Base-by-base conservation (phyloP, 176 grass and related monocot species). In the Puccinellia tenuiflora region DNA sequence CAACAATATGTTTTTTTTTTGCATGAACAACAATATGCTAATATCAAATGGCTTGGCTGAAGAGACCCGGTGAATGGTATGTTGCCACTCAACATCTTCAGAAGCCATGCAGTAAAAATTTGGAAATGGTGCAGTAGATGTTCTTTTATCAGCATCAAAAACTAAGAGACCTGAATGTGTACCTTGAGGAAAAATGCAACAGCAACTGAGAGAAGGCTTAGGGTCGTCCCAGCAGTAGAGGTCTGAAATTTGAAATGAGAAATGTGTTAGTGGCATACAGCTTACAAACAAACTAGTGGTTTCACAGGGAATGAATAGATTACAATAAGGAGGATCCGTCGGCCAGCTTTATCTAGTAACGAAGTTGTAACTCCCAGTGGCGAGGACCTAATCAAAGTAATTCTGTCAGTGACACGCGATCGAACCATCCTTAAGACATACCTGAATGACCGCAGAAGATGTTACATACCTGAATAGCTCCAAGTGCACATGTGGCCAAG, bases 301-400 rank as follows among this genome's bases (percentile, higher is more conserved):
- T 63, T 85, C 66, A 76, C 6, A 66, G 30, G n/a, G 74, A 37
- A 73, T 69, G 48, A 68, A 83, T 46, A 84, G 43, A 26, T 93
- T 89, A 98, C 95, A 86, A 94, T 97, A 80, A 98, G 96, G 67
- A 98, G 92, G 85, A 95, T 91, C 76, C 92, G 78, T 70, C 96
- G 86, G 2, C 96, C 96, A 84, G 96, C 96, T 98, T 85, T 93
- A 82, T 98, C 93, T 61, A 95, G 84, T 35, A 96, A 90, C 69
- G 85, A 90, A 20, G 96, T 96, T 79, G 96, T 98, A 85, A 98
- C 42, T 79, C 89, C 89, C 91, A 70, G 96, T 95, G 33, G 96
- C 96, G 56, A 98, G 75, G 76, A 98, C 96, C 92, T 95, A 88
- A 52, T 86, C 89, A 82, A 64, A 81, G 14, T 7, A 62, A 65